phyloP scores from a whole-genome alignment of 2,329 filamentous ascomycete species.

The Colletotrichum salicis region DNA sequence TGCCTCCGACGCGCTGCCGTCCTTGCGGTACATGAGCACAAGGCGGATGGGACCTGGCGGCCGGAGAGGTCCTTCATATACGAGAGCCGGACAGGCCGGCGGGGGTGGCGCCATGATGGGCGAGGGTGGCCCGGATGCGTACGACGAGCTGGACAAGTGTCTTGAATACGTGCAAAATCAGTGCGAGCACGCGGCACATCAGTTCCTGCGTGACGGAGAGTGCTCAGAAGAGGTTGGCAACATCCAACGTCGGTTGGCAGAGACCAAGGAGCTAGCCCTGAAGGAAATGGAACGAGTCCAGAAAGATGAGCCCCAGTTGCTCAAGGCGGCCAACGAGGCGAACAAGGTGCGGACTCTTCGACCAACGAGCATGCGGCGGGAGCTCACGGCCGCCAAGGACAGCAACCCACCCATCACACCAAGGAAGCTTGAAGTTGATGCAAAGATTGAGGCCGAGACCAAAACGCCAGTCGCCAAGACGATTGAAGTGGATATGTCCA shows the following conservation, averaged over 20 bases:
- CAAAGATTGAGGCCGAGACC: slow-evolving; percentile 37
- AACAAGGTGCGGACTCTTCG: slow-evolving; percentile 60
- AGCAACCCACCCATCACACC: slow-evolving; percentile 28
- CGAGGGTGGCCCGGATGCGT: slow-evolving; percentile 58
- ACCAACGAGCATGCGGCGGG: slow-evolving; percentile 64
- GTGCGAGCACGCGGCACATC: slow-evolving; percentile 88
- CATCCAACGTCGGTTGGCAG: slow-evolving; percentile 72
- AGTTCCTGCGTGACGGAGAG: slow-evolving; percentile 88
- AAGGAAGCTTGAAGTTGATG: slow-evolving; percentile 46
- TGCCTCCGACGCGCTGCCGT: slow-evolving; percentile 47
- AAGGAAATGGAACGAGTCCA: slow-evolving; percentile 68
- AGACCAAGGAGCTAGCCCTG: slow-evolving; percentile 70
- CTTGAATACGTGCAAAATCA: slow-evolving; percentile 83
- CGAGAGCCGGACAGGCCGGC: slow-evolving; percentile 31
- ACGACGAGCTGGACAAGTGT: slow-evolving; percentile 80
- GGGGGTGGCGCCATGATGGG: slow-evolving; percentile 26
- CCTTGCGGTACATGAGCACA: slow-evolving; percentile 53
- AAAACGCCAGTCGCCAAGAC: slow-evolving; percentile 16
- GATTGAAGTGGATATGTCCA: slow-evolving; percentile 25
- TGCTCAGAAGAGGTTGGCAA: slow-evolving; percentile 80
- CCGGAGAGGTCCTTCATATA: slow-evolving; percentile 33
- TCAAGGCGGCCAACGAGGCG: slow-evolving; percentile 51
- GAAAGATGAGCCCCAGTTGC: slow-evolving; percentile 61
- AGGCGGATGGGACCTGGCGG: slow-evolving; percentile 44
- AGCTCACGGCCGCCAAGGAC: slow-evolving; percentile 45